Percentiles rank a stretch among this genome's conserved stretches.
These are phyloP conservation scores for Babesia caballi DNA, from an alignment of 169 alveolate genomes.

Conservation along the genomic window DNA sequence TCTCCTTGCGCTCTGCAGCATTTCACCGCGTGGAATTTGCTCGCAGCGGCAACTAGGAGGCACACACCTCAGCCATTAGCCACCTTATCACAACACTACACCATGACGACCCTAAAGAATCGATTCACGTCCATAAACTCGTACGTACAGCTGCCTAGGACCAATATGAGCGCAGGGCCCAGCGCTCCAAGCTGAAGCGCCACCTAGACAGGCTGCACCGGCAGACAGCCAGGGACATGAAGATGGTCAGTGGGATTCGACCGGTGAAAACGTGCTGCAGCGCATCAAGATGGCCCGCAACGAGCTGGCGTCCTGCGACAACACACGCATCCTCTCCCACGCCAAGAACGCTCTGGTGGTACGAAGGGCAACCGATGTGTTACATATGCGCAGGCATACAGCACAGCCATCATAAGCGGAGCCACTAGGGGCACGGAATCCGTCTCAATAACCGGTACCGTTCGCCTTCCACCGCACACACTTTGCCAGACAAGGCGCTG, in stretches of 20 bases:
- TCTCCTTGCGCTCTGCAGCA: too few species aligned
- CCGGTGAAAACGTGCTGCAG: not conserved
- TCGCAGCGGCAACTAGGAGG: not conserved
- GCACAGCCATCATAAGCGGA: conserved; percentile 27
- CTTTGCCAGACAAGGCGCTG: conserved; percentile 20
- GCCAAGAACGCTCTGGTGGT: conserved; percentile 49
- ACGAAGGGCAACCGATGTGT: not conserved
- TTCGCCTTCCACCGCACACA: not conserved
- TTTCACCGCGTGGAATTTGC: conserved; percentile 8
- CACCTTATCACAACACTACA: not conserved
- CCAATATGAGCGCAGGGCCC: conserved; percentile 9
- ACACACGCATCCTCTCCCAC: conserved; percentile 11
- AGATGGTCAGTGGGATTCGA: conserved; percentile 7
- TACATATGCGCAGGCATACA: conserved; percentile 19
- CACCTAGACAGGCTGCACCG: conserved; percentile 37
- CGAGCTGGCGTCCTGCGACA: conserved; percentile 15
- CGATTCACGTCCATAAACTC: conserved; percentile 35
- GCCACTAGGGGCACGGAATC: conserved; percentile 34
- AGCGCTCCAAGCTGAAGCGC: conserved; percentile 28
- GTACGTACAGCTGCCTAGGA: conserved; percentile 9
- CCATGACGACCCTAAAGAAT: conserved; percentile 12
- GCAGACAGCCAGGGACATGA: conserved; percentile 36
- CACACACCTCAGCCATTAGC: not conserved
- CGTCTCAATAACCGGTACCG: conserved; percentile 18
- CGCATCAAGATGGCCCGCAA: conserved; percentile 34